These are phyloP conservation scores for Cyclotella distinguenda DNA, from an alignment of 108 stramenopile genomes.

Conservation along the genomic window DNA sequence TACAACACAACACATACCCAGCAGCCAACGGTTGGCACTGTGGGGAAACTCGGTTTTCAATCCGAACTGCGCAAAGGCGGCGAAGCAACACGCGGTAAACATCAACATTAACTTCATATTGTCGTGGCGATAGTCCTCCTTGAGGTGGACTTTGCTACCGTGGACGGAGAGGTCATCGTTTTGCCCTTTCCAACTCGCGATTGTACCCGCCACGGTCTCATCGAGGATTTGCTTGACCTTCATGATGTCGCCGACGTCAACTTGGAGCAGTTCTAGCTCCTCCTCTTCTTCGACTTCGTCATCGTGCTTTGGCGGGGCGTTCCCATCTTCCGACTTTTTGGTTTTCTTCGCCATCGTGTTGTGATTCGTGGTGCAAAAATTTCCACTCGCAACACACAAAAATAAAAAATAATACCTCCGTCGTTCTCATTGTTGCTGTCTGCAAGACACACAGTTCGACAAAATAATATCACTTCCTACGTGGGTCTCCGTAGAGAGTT, in stretches of 20 bases:
- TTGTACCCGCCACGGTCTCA: slow-evolving; percentile 83
- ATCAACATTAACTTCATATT: slow-evolving; percentile 92
- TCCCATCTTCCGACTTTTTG: too few species aligned
- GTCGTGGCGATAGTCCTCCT: slow-evolving; percentile 84
- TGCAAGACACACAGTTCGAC: too few species aligned
- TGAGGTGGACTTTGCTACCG: slow-evolving; percentile 48
- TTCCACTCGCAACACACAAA: too few species aligned
- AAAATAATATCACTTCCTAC: too few species aligned
- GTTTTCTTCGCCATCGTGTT: slow-evolving; percentile 8
- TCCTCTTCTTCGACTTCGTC: slow-evolving; percentile 45
- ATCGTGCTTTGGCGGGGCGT: slow-evolving; percentile 33
- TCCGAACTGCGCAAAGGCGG: slow-evolving; percentile 91
- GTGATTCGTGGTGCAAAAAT: too few species aligned
- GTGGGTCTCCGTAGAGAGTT: too few species aligned
- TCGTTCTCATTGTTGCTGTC: too few species aligned
- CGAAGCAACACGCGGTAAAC: slow-evolving; percentile 89
- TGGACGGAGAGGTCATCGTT: slow-evolving; percentile 55
- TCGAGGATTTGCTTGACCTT: slow-evolving; percentile 97
- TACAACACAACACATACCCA: slow-evolving; percentile 87
- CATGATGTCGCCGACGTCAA: slow-evolving; percentile 94
- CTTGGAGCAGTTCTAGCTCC: slow-evolving; percentile 80
- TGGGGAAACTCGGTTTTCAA: slow-evolving; percentile 90
- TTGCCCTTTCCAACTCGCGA: slow-evolving; percentile 60
- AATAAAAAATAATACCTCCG: too few species aligned
- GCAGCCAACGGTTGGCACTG: slow-evolving; percentile 57